These are phyloP conservation scores for Penstemon eatonii DNA, from an alignment of 257 asterid genomes.

Conservation along the genomic window DNA sequence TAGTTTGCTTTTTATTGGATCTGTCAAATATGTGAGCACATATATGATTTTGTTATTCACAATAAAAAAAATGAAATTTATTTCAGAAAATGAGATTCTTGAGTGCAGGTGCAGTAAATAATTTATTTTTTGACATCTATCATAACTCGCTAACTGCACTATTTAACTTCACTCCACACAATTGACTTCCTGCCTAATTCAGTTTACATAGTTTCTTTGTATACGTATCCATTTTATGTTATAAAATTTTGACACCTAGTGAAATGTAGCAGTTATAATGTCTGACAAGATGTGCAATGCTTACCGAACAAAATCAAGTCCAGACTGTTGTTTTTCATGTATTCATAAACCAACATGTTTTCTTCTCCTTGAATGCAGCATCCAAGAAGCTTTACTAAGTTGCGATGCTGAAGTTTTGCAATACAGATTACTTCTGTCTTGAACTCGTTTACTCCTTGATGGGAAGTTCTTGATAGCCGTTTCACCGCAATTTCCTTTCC, in stretches of 20 bases:
- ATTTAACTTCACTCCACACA: too few relatives aligned
- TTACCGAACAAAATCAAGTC: slow-evolving; percentile 41
- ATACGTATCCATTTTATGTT: not conserved
- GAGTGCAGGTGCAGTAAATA: too few relatives aligned
- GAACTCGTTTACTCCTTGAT: slow-evolving; percentile 42
- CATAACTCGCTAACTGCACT: too few relatives aligned
- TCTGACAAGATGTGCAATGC: not conserved
- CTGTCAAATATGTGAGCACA: slow-evolving; percentile 14
- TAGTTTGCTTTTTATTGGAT: slow-evolving; percentile 23
- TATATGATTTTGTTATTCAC: not conserved
- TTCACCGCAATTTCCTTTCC: slow-evolving; percentile 43
- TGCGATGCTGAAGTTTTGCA: slow-evolving; percentile 45
- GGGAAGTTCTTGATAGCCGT: slow-evolving; percentile 37
- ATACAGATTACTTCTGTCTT: slow-evolving; percentile 41
- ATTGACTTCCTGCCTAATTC: too few relatives aligned
- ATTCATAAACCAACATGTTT: slow-evolving; percentile 42
- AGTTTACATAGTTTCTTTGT: not conserved
- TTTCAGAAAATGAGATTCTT: too few relatives aligned
- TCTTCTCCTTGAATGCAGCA: slow-evolving; percentile 44
- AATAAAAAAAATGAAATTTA: not conserved
- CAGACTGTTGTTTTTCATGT: slow-evolving; percentile 41
- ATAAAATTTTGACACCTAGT: not conserved
- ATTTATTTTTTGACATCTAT: too few relatives aligned
- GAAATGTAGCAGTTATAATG: not conserved
- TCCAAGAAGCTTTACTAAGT: slow-evolving; percentile 47